Conservation (phyloP, 2,329 filamentous ascomycete genomes). For the Westerdykella sp. region DNA sequence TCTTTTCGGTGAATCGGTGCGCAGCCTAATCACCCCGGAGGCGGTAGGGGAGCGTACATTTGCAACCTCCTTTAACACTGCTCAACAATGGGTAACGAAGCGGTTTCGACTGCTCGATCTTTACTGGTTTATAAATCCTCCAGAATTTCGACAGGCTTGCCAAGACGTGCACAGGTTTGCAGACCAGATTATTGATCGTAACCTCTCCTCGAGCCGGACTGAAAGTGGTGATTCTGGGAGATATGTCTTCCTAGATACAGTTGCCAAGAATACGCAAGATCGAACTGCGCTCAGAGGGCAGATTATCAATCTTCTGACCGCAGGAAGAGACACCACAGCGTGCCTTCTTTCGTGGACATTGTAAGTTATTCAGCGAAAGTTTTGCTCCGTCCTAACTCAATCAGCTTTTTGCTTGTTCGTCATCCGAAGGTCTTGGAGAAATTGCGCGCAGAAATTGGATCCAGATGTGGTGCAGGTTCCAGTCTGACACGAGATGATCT, state of each 20-base stretch:
- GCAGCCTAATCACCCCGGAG: conserved; percentile 16
- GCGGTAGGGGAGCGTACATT: conserved; percentile 22
- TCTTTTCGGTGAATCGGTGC: conserved; percentile 49
- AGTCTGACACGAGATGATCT: conserved; percentile 40
- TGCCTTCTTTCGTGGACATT: conserved; percentile 23
- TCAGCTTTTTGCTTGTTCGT: conserved; percentile 30
- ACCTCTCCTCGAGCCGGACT: conserved; percentile 29
- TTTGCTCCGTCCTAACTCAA: conserved; percentile 30
- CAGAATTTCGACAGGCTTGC: conserved; percentile 18
- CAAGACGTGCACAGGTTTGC: conserved; percentile 31
- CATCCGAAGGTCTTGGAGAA: conserved; percentile 28
- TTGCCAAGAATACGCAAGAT: conserved; percentile 33
- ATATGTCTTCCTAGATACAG: conserved; percentile 37
- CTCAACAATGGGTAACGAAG: conserved; percentile 31
- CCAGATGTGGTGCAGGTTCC: conserved; percentile 20
- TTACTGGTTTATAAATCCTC: conserved; percentile 42
- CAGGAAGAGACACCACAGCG: conserved; percentile 29
- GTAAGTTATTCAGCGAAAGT: conserved; percentile 5
- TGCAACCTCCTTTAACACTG: conserved; percentile 35
- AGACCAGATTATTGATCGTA: conserved; percentile 39
- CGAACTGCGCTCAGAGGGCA: conserved; percentile 35
- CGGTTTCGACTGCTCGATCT: conserved; percentile 32
- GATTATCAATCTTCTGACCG: conserved; percentile 36
- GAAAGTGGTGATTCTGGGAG: conserved; percentile 14
- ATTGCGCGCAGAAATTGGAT: conserved; percentile 31